phyloP scores from a whole-genome alignment of 768 basidiomycete genomes.

The Clathrus columnatus region DNA sequence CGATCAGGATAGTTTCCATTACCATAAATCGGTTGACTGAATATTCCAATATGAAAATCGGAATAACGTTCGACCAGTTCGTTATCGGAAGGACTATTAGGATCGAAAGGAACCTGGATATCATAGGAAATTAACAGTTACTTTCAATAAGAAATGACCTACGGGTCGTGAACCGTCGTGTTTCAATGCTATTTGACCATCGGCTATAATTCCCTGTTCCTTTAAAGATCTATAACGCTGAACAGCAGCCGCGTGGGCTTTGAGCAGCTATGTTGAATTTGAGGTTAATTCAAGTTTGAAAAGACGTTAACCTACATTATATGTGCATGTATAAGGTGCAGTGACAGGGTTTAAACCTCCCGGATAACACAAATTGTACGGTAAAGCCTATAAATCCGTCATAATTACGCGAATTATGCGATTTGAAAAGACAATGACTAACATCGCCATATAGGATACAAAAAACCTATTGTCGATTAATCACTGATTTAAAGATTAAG shows the following conservation, averaged over 20 bases:
- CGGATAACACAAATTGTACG: constrained; percentile 11
- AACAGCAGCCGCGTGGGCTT: constrained; percentile 42
- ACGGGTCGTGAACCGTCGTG: constrained; percentile 34
- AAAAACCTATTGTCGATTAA: too few species aligned
- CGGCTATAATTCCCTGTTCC: constrained; percentile 23
- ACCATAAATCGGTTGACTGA: constrained; percentile 41
- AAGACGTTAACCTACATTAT: constrained; percentile 30
- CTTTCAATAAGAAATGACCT: neutral
- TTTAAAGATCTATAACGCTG: constrained; percentile 41
- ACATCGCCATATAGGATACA: too few species aligned
- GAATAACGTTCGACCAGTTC: constrained; percentile 40
- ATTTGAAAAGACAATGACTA: too few species aligned
- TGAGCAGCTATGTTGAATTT: constrained; percentile 29
- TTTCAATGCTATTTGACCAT: constrained; percentile 44
- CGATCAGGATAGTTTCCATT: constrained; percentile 42
- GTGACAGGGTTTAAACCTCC: constrained; percentile 33
- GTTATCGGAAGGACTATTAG: constrained; percentile 30
- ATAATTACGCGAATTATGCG: too few species aligned
- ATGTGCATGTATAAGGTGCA: constrained; percentile 37
- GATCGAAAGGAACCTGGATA: constrained; percentile 2
- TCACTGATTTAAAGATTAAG: constrained; percentile 16
- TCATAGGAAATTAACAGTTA: neutral
- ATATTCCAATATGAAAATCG: constrained; percentile 42
- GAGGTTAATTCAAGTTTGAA: too few species aligned
- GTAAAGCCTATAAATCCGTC: neutral